Evolutionary conservation across 2,329 filamentous ascomycete species (phyloP), one percentile per base, ranked within the genome.

Genomic region (Didymella exigua): DNA sequence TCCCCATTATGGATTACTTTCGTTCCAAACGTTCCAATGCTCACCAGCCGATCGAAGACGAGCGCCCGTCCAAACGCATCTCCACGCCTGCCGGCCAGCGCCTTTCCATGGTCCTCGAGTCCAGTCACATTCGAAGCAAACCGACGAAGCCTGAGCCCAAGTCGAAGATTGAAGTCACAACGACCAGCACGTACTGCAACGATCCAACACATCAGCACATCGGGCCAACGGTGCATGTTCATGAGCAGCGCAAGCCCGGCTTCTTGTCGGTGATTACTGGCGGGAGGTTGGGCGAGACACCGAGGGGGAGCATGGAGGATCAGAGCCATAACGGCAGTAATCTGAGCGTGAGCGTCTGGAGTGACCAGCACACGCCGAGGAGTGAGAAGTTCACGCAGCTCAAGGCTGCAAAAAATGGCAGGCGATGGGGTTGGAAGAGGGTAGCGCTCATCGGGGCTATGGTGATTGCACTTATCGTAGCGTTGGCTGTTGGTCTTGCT

Each of bases 1-100:
- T 49, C 43, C 16, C 23, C 29, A 53, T 16, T 27, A 73, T 73
- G 70, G 64, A 66, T 43, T 56, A 69, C 54, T 68, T 69, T 53
- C 61, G 62, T 23, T 48, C 59, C 13, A 67, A 63, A 37, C 62
- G 62, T 23, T 56, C 65, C 11, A 63, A 48, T 18, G 49, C 64
- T 43, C 66, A 73, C 49, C 61, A 69, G 23, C 51, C 63, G 21
- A 52, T 62, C 49, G 55, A 60, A 34, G 64, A 64, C 37, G 62
- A 71, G 43, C 71, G 70, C 6, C 69, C 71, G 19, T 66, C 75
- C 14, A 77, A 77, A 62, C 74, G 74, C 36, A 77, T 78, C 44
- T 76, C 75, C 3, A 76, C 76, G 24, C 74, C 75, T 43, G 76
- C 75, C 21, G 76, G 76, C 27, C 68, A 75, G 45, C 74, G 76